Evolutionary conservation across 2,329 filamentous ascomycete genomes (phyloP).

Genomic region (Aspergillus sp.): DNA sequence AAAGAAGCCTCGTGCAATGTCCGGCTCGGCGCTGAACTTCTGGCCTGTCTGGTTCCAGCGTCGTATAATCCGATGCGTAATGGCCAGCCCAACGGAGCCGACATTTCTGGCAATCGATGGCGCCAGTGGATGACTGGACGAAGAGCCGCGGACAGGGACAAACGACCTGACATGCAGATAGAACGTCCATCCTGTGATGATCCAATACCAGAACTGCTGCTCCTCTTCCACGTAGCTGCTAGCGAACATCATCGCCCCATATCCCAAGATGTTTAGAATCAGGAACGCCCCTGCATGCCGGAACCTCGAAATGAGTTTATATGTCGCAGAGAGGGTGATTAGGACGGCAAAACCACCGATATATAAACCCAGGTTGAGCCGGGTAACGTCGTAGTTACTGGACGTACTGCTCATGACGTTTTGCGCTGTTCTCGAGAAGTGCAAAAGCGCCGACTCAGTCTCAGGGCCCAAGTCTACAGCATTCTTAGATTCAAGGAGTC

Average conservation of each 20-base stretch:
- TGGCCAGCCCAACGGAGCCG: conserved; percentile 43
- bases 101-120: conserved; percentile 3
- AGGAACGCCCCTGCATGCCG: conserved; percentile 32
- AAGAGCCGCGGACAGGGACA: not conserved
- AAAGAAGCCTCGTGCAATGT: conserved; percentile 68
- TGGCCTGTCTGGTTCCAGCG: conserved; percentile 97
- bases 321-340: conserved; percentile 22
- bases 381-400: conserved; percentile 75
- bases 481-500: conserved; percentile 11
- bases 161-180: conserved; percentile 37
- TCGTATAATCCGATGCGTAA: conserved; percentile 56
- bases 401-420: conserved; percentile 76
- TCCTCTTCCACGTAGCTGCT: conserved; percentile 98
- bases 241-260: conserved; percentile 90
- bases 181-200: conserved; percentile 43
- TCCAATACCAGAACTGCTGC: conserved; percentile 98
- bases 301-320: conserved; percentile 20
- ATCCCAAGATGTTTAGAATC: conserved; percentile 47
- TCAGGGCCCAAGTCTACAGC: conserved; percentile 7
- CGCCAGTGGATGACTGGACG: not conserved
- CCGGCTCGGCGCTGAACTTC: conserved; percentile 83
- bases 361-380: conserved; percentile 23
- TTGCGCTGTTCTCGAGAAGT: conserved; percentile 66
- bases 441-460: conserved; percentile 17
- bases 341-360: conserved; percentile 37